phyloP scores from a whole-genome alignment of 805 yeast species.

The Barnettozyma californica region DNA sequence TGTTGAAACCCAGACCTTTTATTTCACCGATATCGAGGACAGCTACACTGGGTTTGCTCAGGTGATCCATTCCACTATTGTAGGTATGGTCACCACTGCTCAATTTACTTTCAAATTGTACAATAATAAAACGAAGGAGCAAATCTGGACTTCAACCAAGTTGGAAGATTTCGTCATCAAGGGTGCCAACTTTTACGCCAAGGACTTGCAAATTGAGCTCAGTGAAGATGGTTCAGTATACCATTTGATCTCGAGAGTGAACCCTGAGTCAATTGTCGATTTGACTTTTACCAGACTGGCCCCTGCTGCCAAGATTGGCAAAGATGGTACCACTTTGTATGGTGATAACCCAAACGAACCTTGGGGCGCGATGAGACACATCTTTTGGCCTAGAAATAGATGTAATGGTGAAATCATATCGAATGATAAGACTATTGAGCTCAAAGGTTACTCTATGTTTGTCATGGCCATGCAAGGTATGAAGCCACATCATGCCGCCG shows the following conservation, averaged over 20 bases:
- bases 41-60: constrained; percentile 86
- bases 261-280: constrained; percentile 65
- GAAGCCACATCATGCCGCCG: constrained; percentile 99
- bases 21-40: constrained; percentile 58
- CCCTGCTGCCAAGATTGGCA: constrained; percentile 86
- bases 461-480: constrained; percentile 97
- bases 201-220: constrained; percentile 59
- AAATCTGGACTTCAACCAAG: constrained; percentile 87
- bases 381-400: constrained; percentile 90
- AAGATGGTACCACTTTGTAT: constrained; percentile 77
- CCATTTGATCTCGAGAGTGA: constrained; percentile 59
- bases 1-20: constrained; percentile 94
- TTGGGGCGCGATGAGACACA: constrained; percentile 97
- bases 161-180: constrained; percentile 70
- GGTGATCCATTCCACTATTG: constrained; percentile 86
- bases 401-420: constrained; percentile 60
- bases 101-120: constrained; percentile 88
- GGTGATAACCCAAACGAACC: constrained; percentile 83
- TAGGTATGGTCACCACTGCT: constrained; percentile 84
- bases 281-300: constrained; percentile 54
- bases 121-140: constrained; percentile 41
- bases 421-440: constrained; percentile 26
- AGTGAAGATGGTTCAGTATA: constrained; percentile 47
- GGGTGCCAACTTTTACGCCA: constrained; percentile 78
- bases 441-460: constrained; percentile 55